Evolutionary conservation across 2,329 filamentous ascomycete genomes (phyloP).

Genomic region (Pestalotiopsis sp.): DNA sequence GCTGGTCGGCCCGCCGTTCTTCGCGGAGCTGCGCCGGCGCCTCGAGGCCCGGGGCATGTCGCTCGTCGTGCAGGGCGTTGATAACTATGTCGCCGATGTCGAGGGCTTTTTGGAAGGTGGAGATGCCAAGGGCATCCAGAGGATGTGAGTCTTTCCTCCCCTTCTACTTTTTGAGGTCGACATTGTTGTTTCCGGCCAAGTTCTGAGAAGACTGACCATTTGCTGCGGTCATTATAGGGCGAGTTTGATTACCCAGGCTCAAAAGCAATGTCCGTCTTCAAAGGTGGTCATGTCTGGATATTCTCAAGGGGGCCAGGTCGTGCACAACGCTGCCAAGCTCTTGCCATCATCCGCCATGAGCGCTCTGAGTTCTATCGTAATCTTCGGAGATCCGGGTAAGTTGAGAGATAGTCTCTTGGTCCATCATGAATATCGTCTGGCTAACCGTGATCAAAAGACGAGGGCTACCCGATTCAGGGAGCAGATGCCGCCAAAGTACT

Average conservation of each 20-base stretch:
- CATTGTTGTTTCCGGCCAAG: not conserved
- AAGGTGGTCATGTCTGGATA: slow-evolving; percentile 10
- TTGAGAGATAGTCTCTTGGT: too few species aligned
- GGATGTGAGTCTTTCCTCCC: slow-evolving; percentile 9
- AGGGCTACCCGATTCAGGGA: not conserved
- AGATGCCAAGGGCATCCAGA: slow-evolving; percentile 2
- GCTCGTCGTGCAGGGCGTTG: slow-evolving; percentile 14
- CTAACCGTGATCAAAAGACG: not conserved
- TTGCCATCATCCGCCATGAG: not conserved
- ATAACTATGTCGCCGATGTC: slow-evolving; percentile 9
- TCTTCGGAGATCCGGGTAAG: slow-evolving; percentile 11
- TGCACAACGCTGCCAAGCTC: slow-evolving; percentile 3
- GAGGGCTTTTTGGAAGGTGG: slow-evolving; percentile 13
- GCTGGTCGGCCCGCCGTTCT: slow-evolving; percentile 14
- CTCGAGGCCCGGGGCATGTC: not conserved
- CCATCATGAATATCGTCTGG: too few species aligned
- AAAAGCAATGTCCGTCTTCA: slow-evolving; percentile 1
- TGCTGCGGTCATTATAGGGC: not conserved
- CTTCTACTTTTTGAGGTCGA: too few species aligned
- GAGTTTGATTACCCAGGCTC: not conserved
- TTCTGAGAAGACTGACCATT: not conserved
- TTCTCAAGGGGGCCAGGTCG: slow-evolving; percentile 9
- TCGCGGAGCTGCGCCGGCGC: not conserved
- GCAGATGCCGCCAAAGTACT: not conserved
- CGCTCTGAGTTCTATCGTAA: slow-evolving; percentile 1